These are phyloP conservation scores for Morella rubra DNA, from an alignment of 306 rosid species.

Conservation along the genomic window DNA sequence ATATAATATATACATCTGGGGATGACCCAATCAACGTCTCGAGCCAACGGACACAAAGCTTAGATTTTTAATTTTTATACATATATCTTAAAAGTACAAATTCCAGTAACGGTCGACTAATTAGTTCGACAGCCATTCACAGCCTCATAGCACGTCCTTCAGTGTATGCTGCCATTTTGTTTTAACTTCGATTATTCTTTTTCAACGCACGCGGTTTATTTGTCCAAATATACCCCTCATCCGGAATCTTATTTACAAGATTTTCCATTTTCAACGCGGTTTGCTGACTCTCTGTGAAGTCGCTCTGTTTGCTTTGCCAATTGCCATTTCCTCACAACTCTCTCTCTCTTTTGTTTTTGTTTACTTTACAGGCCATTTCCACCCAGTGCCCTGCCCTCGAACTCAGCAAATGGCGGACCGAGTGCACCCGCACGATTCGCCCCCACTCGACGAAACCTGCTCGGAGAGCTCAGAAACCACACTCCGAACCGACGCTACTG, in stretches of 20 bases:
- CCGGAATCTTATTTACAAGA: neutral
- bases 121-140: too few relatives aligned
- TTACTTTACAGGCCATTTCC: neutral
- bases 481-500: slow-evolving; percentile 8
- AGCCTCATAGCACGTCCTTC: too few relatives aligned
- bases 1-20: too few relatives aligned
- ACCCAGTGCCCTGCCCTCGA: too few relatives aligned
- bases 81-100: too few relatives aligned
- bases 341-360: neutral
- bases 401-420: slow-evolving; percentile 63
- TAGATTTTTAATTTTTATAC: too few relatives aligned
- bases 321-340: neutral
- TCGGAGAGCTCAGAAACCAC: slow-evolving; percentile 4
- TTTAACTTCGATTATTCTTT: too few relatives aligned
- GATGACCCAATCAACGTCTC: too few relatives aligned
- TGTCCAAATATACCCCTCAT: neutral
- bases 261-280: neutral
- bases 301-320: too few relatives aligned
- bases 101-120: too few relatives aligned
- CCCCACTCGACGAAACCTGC: slow-evolving; percentile 12
- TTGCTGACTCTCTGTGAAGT: neutral
- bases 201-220: neutral
- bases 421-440: slow-evolving; percentile 56
- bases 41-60: too few relatives aligned
- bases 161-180: neutral